These are phyloP conservation scores for barrel medic (Medicago truncatula) DNA, from an alignment of 306 rosid genomes.

Conservation along the genomic window DNA sequence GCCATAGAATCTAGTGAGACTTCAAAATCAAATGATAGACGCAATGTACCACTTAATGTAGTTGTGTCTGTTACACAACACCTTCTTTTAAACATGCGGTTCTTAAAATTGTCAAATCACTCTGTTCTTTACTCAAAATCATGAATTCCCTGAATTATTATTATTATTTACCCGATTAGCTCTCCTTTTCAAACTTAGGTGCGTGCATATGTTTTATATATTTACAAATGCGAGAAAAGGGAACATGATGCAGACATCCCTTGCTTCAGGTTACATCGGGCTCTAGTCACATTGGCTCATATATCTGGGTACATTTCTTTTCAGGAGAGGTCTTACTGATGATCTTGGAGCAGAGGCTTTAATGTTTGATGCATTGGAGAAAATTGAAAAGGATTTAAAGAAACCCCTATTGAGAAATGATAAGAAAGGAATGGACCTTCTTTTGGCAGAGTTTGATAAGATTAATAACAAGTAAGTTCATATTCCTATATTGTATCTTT, in stretches of 20 bases:
- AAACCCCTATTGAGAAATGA: constrained; percentile 90
- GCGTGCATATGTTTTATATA: background rate
- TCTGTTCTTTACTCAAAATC: no score
- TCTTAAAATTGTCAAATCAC: constrained; percentile 2
- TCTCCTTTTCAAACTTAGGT: constrained; percentile 19
- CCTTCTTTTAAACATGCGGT: background rate
- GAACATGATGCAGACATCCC: background rate
- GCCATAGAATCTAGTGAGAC: no score
- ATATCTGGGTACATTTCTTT: constrained; percentile 17
- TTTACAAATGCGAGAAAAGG: constrained; percentile 6
- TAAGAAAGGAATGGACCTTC: constrained; percentile 87
- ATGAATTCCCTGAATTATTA: no score
- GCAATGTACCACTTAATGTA: no score
- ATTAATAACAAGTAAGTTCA: constrained; percentile 73
- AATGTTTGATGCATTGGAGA: constrained; percentile 92
- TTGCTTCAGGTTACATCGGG: constrained; percentile 21
- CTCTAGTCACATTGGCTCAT: constrained; percentile 21
- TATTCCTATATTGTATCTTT: constrained; percentile 18
- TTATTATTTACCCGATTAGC: constrained; percentile 4
- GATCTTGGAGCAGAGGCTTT: constrained; percentile 82
- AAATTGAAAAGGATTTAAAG: constrained; percentile 80
- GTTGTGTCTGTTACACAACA: no score
- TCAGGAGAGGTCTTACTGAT: constrained; percentile 83
- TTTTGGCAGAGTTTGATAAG: constrained; percentile 84
- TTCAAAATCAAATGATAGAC: no score